Conservation (phyloP, 2,329 filamentous ascomycete species). For the Claviceps sp. region DNA sequence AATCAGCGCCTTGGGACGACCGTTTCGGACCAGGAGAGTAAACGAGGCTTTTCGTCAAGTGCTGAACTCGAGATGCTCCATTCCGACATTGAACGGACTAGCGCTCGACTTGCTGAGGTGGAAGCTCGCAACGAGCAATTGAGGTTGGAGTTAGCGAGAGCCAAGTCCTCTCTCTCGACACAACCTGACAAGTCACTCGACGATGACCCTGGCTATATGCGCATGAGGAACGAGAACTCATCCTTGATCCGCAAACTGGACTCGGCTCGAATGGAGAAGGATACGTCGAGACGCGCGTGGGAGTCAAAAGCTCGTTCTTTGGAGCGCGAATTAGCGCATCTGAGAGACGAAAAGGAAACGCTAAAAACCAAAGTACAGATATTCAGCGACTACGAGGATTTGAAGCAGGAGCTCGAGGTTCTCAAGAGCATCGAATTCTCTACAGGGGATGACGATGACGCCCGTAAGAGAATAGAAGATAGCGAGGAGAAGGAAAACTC, state of each 20-base stretch:
- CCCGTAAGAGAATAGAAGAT: conserved; percentile 27
- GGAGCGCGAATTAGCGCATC: conserved; percentile 61
- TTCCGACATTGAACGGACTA: conserved; percentile 83
- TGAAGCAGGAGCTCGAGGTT: conserved; percentile 91
- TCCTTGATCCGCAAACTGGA: conserved; percentile 83
- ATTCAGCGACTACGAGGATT: conserved; percentile 88
- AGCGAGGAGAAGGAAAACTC: conserved; percentile 50
- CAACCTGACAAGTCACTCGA: conserved; percentile 54
- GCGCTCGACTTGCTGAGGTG: conserved; percentile 72
- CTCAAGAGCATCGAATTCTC: conserved; percentile 97
- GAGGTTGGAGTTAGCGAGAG: conserved; percentile 78
- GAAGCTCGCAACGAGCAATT: conserved; percentile 92
- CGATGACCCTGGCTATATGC: conserved; percentile 80
- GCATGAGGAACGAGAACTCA: conserved; percentile 84
- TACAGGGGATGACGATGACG: conserved; percentile 70
- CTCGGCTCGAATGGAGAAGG: conserved; percentile 67
- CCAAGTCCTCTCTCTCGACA: conserved; percentile 53
- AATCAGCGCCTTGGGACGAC: conserved; percentile 74
- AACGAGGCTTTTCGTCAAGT: conserved; percentile 56
- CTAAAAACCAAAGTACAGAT: conserved; percentile 73
- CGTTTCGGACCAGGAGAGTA: conserved; percentile 45
- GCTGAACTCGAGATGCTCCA: conserved; percentile 91
- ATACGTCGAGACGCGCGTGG: conserved; percentile 62
- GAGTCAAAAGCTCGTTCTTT: conserved; percentile 64
- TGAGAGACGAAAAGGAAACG: conserved; percentile 69